phyloP scores from a whole-genome alignment of 1,139 yeast genomes.

The Zygoascus meyerae region DNA sequence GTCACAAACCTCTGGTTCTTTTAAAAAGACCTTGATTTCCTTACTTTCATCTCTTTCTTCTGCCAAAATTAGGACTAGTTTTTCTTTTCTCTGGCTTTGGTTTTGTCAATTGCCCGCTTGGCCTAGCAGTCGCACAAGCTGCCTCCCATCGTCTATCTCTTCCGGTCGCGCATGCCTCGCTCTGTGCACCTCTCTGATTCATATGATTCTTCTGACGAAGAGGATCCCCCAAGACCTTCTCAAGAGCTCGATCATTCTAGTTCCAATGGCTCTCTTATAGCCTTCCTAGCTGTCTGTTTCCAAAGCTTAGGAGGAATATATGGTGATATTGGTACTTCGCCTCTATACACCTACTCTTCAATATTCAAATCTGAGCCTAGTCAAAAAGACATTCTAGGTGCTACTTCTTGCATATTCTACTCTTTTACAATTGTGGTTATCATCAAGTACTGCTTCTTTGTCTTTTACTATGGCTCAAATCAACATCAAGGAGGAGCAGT shows the following conservation, averaged over 20 bases:
- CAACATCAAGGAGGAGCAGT: conserved; percentile 59
- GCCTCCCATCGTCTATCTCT: not conserved
- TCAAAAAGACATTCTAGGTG: conserved; percentile 45
- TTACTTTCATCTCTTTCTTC: not conserved
- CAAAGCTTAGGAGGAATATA: conserved; percentile 49
- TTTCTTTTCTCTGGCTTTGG: not conserved
- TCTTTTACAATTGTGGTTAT: conserved; percentile 49
- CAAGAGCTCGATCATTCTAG: not conserved
- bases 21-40: not conserved
- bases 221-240: not conserved
- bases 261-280: not conserved
- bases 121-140: not conserved
- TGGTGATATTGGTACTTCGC: conserved; percentile 60
- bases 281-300: conserved; percentile 12
- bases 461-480: conserved; percentile 43
- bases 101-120: not conserved
- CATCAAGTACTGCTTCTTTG: conserved; percentile 46
- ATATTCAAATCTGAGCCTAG: conserved; percentile 38
- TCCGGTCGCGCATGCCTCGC: not conserved
- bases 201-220: conserved; percentile 1
- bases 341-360: conserved; percentile 48
- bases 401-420: conserved; percentile 50
- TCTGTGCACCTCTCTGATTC: conserved; percentile 3
- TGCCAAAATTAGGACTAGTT: not conserved
- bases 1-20: not conserved